A percentile compares a stretch with the other conserved stretches of the same genome.
phyloP scores from a whole-genome alignment of 495 filamentous ascomycete genomes.

The Penicillium alfredii region DNA sequence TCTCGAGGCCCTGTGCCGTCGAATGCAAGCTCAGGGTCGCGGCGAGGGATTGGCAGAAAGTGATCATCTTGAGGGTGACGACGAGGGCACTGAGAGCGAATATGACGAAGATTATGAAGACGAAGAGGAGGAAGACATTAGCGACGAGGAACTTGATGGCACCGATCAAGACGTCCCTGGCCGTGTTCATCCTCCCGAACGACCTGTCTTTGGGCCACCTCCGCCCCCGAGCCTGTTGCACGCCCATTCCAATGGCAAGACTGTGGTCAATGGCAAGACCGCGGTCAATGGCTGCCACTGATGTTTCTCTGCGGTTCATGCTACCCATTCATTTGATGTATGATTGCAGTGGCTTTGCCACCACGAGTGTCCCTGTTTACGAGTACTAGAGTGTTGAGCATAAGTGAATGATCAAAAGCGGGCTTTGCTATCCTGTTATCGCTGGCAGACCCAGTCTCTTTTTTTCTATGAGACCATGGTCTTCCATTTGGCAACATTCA shows the following conservation, averaged over 20 bases:
- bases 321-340: too few relatives aligned
- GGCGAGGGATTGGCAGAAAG: slow-evolving; percentile 53
- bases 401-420: too few relatives aligned
- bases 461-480: too few relatives aligned
- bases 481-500: too few relatives aligned
- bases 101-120: slow-evolving; percentile 63
- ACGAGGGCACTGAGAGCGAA: slow-evolving; percentile 64
- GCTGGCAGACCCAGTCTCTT: too few relatives aligned
- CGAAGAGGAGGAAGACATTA: slow-evolving; percentile 54
- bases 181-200: slow-evolving; percentile 36
- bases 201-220: slow-evolving; percentile 50
- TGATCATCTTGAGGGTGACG: slow-evolving; percentile 56
- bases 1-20: slow-evolving; percentile 85
- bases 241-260: slow-evolving; percentile 41
- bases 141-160: slow-evolving; percentile 61
- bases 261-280: too few relatives aligned
- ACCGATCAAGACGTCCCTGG: slow-evolving; percentile 30
- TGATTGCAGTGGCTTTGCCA: too few relatives aligned
- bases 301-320: too few relatives aligned
- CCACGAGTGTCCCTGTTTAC: too few relatives aligned
- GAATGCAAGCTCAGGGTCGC: slow-evolving; percentile 88
- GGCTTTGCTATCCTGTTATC: too few relatives aligned
- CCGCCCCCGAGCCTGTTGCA: slow-evolving; percentile 48
- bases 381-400: too few relatives aligned
- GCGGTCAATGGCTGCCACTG: slow-evolving; percentile 45